These are phyloP conservation scores for Ustilago trichophora DNA, from an alignment of 1,284 basidiomycete species.

Conservation along the genomic window DNA sequence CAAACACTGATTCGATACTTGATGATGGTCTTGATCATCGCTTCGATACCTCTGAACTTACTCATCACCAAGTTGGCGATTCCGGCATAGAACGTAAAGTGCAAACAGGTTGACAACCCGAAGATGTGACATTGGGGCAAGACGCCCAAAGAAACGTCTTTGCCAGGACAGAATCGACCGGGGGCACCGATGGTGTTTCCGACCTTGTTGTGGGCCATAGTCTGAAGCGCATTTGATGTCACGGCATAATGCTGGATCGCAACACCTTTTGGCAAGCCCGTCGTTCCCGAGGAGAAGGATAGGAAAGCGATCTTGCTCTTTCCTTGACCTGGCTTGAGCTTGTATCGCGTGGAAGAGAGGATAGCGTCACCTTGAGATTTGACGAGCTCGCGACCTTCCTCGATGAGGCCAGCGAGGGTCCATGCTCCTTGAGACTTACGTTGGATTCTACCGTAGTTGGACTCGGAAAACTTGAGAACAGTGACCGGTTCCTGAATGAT, in stretches of 20 bases:
- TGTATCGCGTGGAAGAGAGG: slow-evolving; percentile 67
- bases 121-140: slow-evolving; percentile 58
- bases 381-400: slow-evolving; percentile 69
- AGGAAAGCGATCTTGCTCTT: slow-evolving; percentile 69
- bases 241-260: slow-evolving; percentile 62
- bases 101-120: slow-evolving; percentile 59
- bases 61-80: slow-evolving; percentile 53
- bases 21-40: slow-evolving; percentile 56
- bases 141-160: slow-evolving; percentile 52
- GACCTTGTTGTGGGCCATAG: slow-evolving; percentile 60
- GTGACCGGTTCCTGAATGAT: slow-evolving; percentile 42
- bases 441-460: slow-evolving; percentile 45
- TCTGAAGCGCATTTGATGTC: slow-evolving; percentile 58
- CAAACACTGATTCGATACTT: slow-evolving; percentile 59
- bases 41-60: slow-evolving; percentile 54
- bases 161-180: slow-evolving; percentile 48
- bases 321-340: slow-evolving; percentile 74
- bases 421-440: slow-evolving; percentile 48
- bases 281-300: slow-evolving; percentile 67
- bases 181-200: slow-evolving; percentile 27
- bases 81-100: slow-evolving; percentile 61
- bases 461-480: slow-evolving; percentile 33
- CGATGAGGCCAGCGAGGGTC: slow-evolving; percentile 70
- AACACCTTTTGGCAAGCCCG: slow-evolving; percentile 66
- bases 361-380: slow-evolving; percentile 67